Conservation (phyloP, 176 grass and related monocot species). For the Oryza brachyantha region DNA sequence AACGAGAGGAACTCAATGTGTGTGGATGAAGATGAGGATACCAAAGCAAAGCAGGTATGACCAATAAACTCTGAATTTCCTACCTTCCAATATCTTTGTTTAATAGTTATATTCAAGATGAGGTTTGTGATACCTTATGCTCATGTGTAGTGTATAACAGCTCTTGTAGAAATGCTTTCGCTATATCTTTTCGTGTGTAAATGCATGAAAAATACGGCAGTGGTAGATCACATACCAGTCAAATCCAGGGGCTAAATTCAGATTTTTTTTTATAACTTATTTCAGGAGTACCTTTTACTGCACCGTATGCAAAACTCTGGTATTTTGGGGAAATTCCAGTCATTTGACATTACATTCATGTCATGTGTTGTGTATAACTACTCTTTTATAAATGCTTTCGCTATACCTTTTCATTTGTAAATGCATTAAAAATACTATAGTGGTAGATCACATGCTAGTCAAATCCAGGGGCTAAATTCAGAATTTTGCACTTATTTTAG, state of each 20-base stretch:
- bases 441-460: neutral
- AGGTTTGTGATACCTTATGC: neutral
- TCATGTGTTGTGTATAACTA: neutral
- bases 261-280: neutral
- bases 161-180: constrained; percentile 9
- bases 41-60: constrained; percentile 68
- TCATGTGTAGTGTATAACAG: neutral
- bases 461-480: neutral
- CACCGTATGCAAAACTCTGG: constrained; percentile 2
- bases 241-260: neutral
- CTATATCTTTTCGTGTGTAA: constrained; percentile 11
- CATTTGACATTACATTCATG: too few relatives aligned
- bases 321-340: constrained; percentile 3
- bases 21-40: constrained; percentile 57
- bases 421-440: neutral
- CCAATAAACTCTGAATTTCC: neutral
- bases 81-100: neutral
- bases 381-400: constrained; percentile 8
- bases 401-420: constrained; percentile 14
- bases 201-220: neutral
- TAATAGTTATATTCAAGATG: constrained; percentile 3
- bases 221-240: neutral
- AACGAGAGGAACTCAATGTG: constrained; percentile 51
- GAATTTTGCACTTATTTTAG: constrained; percentile 2
- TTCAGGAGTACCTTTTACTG: constrained; percentile 1